Percentiles rank a stretch among this genome's conserved stretches.
Evolutionary conservation across 441 rosid species (phyloP).

Genomic region (Kokia cookei): DNA sequence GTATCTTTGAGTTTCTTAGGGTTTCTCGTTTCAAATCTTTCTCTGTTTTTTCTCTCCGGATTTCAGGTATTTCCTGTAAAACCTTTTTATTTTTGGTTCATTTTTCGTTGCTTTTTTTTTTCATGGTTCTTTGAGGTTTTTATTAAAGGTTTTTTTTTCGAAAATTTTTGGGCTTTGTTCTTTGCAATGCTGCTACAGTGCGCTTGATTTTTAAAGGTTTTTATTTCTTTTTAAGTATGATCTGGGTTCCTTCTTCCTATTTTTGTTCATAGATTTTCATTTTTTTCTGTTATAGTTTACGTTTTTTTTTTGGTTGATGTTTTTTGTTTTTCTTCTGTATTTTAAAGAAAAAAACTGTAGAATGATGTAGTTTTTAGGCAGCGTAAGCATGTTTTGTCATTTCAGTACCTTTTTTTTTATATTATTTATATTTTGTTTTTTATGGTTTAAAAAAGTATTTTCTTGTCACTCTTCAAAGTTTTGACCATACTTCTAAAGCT

Average conservation of each 20-base stretch:
- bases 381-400: neutral
- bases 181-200: neutral
- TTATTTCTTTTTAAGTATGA: neutral
- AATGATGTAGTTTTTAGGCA: neutral
- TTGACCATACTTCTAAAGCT: neutral
- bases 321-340: neutral
- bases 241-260: neutral
- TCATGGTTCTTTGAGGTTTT: neutral
- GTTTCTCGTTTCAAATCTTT: neutral
- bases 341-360: neutral
- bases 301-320: neutral
- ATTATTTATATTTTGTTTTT: neutral
- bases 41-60: neutral
- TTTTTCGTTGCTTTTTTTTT: no score
- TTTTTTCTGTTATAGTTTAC: neutral
- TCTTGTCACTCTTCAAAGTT: neutral
- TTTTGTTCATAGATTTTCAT: neutral
- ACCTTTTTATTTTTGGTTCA: neutral
- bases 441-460: neutral
- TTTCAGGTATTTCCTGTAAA: constrained; percentile 23
- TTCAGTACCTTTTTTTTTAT: neutral
- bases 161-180: neutral
- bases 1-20: neutral
- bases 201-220: neutral
- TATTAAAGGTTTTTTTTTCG: neutral